phyloP scores from a whole-genome alignment of 1,139 yeast species.

The Zygoascus meyerae region DNA sequence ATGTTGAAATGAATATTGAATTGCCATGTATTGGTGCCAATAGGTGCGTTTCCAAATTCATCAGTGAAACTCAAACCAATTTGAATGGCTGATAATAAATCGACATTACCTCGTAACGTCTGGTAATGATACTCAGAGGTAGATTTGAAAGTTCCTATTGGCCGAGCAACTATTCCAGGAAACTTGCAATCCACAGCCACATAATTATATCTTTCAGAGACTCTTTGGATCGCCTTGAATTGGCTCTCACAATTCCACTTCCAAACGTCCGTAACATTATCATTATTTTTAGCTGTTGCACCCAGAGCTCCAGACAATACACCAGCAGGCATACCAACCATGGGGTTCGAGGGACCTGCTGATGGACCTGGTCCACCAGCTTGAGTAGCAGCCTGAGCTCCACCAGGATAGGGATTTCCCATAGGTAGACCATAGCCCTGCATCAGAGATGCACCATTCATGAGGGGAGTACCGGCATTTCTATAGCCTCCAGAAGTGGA shows the following conservation, averaged over 20 bases:
- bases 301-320: conserved; percentile 5
- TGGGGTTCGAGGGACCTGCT: not conserved
- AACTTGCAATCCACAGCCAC: conserved; percentile 80
- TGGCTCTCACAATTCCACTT: conserved; percentile 75
- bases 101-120: conserved; percentile 87
- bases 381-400: not conserved
- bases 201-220: conserved; percentile 62
- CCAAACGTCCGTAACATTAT: conserved; percentile 58
- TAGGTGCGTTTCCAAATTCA: conserved; percentile 63
- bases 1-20: conserved; percentile 84
- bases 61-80: conserved; percentile 83
- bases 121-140: conserved; percentile 94
- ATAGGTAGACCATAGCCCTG: conserved; percentile 7
- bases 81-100: conserved; percentile 78
- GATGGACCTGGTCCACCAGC: not conserved
- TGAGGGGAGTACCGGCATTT: conserved; percentile 5
- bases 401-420: conserved; percentile 7
- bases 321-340: conserved; percentile 4
- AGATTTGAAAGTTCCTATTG: conserved; percentile 90
- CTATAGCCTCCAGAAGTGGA: conserved; percentile 2
- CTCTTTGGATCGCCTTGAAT: conserved; percentile 64
- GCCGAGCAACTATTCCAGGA: conserved; percentile 94
- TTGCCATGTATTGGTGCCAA: conserved; percentile 74
- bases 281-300: conserved; percentile 3
- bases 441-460: conserved; percentile 3